Evolutionary conservation across 179 eudicot genomes (phyloP), one percentile per base, ranked within the genome.

Genomic region (Amaranthus tricolor): DNA sequence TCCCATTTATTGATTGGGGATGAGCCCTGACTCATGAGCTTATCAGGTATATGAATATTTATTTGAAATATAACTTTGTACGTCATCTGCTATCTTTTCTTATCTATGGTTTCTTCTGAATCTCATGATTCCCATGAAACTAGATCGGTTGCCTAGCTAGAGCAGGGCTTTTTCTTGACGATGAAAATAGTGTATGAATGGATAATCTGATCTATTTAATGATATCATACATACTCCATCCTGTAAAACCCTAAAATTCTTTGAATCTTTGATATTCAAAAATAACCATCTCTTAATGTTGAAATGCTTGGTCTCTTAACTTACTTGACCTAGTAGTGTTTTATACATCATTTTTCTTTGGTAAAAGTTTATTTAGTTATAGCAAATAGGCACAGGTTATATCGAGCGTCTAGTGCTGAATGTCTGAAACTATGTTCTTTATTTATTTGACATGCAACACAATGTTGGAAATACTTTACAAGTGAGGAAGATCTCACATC

Each of bases 1-100:
- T 85, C 70, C 94, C 98, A 1, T 89, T 86, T 73, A 67, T 92
- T 47, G 97, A 92, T 73, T 92, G 98, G 98, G 98, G 96, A 79
- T 91, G 76, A 81, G 62, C 72, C n/a, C 15, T 31, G 61, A 52
- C 40, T 20, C 48, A 9, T 44, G 19, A 31, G 40, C 40, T 5
- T 21, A 17, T 61, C 9, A 21, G 80, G 78, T 57, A 68, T 31
- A 31, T 31, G 40, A 58, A 47, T 43, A 57, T 44, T 9, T 53
- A 10, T 49, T 20, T 15, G 57, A 21, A 53, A 10, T 12, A 59
- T 16, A 14, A 6, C 40, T 62, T 45, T 14, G 6, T 20, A 14
- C 74, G 62, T 19, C 21, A 60, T 15, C n/a, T 62, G 5, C 50
- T n/a, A 10, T 8, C 17, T 24, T 61, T 53, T 4, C 44, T 45